phyloP scores from a whole-genome alignment of 2,329 filamentous ascomycete species.

The Xylariaceae sp. region DNA sequence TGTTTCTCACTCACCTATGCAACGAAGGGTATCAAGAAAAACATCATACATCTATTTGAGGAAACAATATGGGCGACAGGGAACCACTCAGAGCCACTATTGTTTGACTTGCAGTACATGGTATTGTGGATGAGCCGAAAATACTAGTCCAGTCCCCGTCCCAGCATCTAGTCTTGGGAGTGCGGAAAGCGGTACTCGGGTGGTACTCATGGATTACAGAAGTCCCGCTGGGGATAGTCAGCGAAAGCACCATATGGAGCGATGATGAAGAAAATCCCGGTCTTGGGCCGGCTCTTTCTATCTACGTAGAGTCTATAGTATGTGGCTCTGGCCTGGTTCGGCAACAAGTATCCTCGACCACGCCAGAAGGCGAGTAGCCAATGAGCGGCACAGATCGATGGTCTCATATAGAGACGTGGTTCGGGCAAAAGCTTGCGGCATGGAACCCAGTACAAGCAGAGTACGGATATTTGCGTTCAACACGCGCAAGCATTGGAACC shows the following conservation, averaged over 20 bases:
- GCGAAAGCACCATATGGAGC: conserved; percentile 20
- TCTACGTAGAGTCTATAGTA: too few relatives aligned
- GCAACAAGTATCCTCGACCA: not conserved
- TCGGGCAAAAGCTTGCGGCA: conserved; percentile 16
- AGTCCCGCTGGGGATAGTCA: conserved; percentile 20
- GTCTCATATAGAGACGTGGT: too few relatives aligned
- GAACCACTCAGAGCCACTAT: conserved; percentile 26
- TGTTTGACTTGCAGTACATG: too few relatives aligned
- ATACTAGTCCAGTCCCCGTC: conserved; percentile 20
- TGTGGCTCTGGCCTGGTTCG: too few relatives aligned
- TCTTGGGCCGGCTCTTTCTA: not conserved
- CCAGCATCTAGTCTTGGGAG: conserved; percentile 13
- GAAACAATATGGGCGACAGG: conserved; percentile 25
- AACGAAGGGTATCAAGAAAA: conserved; percentile 29
- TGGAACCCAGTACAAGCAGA: conserved; percentile 25
- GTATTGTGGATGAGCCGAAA: conserved; percentile 28
- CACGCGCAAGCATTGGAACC: conserved; percentile 20
- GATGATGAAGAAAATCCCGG: conserved; percentile 21
- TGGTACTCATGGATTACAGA: conserved; percentile 17
- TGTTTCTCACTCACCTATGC: conserved; percentile 29
- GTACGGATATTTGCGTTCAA: conserved; percentile 28
- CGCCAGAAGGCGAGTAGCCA: conserved; percentile 20
- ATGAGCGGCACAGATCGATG: conserved; percentile 19
- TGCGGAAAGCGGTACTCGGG: not conserved
- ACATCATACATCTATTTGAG: conserved; percentile 30